phyloP scores from a whole-genome alignment of 2,329 filamentous ascomycete species.

The Blastomyces gilchristii region DNA sequence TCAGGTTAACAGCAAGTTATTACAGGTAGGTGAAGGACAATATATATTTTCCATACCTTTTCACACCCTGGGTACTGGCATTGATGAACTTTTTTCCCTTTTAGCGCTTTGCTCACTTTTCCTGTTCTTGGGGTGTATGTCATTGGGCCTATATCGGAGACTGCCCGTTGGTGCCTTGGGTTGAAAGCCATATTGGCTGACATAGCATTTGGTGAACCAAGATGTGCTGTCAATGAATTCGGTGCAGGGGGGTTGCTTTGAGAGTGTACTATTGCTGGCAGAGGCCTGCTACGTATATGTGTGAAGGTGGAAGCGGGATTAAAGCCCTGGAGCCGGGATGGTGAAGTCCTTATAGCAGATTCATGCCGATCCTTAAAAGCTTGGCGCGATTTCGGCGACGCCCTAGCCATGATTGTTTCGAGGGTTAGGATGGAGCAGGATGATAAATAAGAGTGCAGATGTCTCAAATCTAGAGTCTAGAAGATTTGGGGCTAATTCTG shows the following conservation, averaged over 20 bases:
- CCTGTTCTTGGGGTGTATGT: conserved; percentile 42
- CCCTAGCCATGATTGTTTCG: conserved; percentile 2
- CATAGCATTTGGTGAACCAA: background rate
- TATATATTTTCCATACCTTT: conserved; percentile 34
- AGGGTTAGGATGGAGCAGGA: background rate
- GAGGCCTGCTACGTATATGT: conserved; percentile 3
- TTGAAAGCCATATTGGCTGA: background rate
- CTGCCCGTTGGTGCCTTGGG: conserved; percentile 1
- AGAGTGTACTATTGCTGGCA: background rate
- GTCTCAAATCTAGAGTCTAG: background rate
- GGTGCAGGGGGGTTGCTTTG: background rate
- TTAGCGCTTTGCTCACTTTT: conserved; percentile 28
- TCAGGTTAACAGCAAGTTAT: conserved; percentile 11
- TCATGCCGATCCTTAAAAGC: conserved; percentile 2
- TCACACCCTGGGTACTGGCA: conserved; percentile 40
- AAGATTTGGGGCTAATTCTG: background rate
- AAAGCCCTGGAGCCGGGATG: background rate
- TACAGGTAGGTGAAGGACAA: background rate
- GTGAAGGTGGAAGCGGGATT: background rate
- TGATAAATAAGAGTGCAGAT: conserved; percentile 5
- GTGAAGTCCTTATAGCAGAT: background rate
- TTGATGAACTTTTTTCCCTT: conserved; percentile 42
- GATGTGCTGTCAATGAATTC: background rate
- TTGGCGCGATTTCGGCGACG: background rate
- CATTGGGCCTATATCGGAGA: conserved; percentile 20